These are phyloP conservation scores for Maudiozyma bulderi DNA, from an alignment of 805 yeast genomes.

Conservation along the genomic window DNA sequence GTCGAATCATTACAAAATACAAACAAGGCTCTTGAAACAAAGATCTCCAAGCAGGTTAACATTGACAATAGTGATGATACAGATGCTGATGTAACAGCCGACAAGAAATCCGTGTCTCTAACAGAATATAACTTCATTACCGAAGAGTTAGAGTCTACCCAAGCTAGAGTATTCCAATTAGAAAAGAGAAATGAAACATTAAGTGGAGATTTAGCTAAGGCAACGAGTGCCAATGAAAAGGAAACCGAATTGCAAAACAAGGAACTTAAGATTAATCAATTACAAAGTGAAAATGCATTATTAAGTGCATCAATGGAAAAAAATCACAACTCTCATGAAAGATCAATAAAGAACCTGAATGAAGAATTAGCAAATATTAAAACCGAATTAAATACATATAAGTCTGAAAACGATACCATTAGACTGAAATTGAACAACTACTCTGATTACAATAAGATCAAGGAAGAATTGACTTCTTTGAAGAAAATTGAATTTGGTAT, in stretches of 20 bases:
- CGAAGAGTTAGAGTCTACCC: conserved; percentile 65
- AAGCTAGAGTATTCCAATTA: conserved; percentile 55
- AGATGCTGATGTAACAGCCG: conserved; percentile 15
- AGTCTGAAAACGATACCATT: conserved; percentile 42
- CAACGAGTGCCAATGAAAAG: conserved; percentile 38
- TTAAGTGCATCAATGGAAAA: conserved; percentile 26
- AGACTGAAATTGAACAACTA: conserved; percentile 41
- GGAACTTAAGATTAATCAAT: conserved; percentile 38
- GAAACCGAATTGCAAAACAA: conserved; percentile 33
- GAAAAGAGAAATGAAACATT: conserved; percentile 72
- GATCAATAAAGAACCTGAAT: conserved; percentile 14
- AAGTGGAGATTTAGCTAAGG: conserved; percentile 50
- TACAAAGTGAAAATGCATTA: conserved; percentile 60
- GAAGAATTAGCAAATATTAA: conserved; percentile 32
- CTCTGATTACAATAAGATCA: conserved; percentile 71
- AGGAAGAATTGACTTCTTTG: conserved; percentile 62
- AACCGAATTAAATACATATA: conserved; percentile 39
- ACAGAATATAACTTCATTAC: conserved; percentile 55
- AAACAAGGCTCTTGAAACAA: conserved; percentile 58
- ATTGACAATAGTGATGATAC: conserved; percentile 31
- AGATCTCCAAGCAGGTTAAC: conserved; percentile 49
- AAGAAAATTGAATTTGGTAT: conserved; percentile 69
- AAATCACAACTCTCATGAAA: conserved; percentile 14
- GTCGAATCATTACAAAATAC: conserved; percentile 43
- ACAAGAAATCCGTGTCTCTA: conserved; percentile 12